Evolutionary conservation across 768 basidiomycete genomes (phyloP).

Genomic region (Mycena vulgaris): DNA sequence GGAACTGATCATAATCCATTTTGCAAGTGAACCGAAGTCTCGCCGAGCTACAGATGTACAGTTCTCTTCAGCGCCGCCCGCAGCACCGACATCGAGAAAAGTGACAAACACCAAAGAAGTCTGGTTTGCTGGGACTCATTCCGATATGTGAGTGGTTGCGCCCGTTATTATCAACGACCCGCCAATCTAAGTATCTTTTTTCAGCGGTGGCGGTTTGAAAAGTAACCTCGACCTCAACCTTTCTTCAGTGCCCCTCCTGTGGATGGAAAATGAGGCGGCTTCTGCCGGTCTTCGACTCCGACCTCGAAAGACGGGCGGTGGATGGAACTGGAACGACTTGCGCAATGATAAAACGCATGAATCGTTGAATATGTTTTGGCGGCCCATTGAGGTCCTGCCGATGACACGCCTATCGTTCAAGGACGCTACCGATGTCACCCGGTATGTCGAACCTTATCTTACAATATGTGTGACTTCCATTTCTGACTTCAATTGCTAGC

Average conservation of each 20-base stretch:
- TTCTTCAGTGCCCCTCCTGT: slow-evolving; percentile 28
- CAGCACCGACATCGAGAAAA: not conserved
- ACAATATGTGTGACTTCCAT: not conserved
- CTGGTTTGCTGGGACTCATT: not conserved
- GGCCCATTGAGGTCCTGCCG: not conserved
- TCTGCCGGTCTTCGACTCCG: slow-evolving; percentile 22
- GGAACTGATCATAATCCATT: not conserved
- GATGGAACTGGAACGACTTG: slow-evolving; percentile 13
- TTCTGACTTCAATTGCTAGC: not conserved
- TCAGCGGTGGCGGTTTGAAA: slow-evolving; percentile 27
- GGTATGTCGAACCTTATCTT: not conserved
- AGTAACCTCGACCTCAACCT: slow-evolving; percentile 28
- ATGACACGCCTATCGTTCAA: slow-evolving; percentile 1
- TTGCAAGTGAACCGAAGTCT: not conserved
- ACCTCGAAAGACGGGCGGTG: slow-evolving; percentile 4
- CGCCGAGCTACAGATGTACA: not conserved
- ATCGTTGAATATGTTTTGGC: not conserved
- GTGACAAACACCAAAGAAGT: not conserved
- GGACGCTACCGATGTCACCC: not conserved
- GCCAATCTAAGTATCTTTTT: not conserved
- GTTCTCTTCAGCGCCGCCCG: not conserved
- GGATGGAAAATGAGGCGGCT: slow-evolving; percentile 35
- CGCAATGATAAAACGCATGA: slow-evolving; percentile 1
- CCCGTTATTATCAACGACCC: too few relatives aligned
- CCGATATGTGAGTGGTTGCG: slow-evolving; percentile 8